Conservation (phyloP, 139 green algal genomes). For the Tetraselmis striata region DNA sequence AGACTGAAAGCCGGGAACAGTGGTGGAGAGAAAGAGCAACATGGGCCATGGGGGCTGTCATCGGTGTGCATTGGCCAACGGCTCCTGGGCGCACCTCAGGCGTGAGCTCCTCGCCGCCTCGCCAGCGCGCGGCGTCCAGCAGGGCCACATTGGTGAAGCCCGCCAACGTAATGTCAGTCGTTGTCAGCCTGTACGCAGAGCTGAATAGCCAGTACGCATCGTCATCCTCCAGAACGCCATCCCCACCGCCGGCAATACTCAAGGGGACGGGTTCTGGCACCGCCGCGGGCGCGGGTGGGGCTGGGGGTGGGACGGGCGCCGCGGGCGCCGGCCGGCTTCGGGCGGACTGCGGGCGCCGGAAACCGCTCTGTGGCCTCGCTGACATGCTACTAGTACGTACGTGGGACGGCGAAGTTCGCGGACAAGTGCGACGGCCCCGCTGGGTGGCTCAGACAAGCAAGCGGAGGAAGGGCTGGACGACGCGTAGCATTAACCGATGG, state of each 20-base stretch:
- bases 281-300: not conserved
- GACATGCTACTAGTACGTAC: not conserved
- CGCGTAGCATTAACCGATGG: no score
- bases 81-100: no score
- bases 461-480: no score
- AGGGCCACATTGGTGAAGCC: not conserved
- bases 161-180: not conserved
- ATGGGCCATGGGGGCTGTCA: no score
- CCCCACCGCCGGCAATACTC: no score
- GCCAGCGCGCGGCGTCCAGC: conserved; percentile 1
- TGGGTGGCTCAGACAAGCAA: no score
- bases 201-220: conserved; percentile 2
- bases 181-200: not conserved
- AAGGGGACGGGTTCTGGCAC: not conserved
- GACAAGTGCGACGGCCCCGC: no score
- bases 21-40: no score
- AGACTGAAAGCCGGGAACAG: no score
- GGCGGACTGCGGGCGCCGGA: conserved; percentile 1
- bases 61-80: no score
- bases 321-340: not conserved
- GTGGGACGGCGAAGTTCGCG: no score
- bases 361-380: not conserved
- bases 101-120: not conserved
- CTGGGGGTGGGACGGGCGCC: not conserved
- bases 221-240: not conserved